Conservation (phyloP, 1,284 basidiomycete genomes). For the Apiotrichum akiyoshidainum region DNA sequence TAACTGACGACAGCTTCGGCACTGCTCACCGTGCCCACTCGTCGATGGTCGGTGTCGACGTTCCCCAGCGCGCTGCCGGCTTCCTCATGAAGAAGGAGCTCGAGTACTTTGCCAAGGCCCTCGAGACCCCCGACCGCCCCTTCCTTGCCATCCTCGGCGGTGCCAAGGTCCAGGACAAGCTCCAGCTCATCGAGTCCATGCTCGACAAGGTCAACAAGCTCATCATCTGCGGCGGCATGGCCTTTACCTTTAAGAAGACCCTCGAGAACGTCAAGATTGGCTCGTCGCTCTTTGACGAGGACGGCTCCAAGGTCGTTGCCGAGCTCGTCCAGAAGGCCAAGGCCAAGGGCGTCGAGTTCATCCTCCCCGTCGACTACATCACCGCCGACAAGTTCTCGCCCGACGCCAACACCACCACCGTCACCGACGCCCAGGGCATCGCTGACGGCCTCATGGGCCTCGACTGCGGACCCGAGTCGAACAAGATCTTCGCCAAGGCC, state of each 20-base stretch:
- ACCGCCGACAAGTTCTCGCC: slow-evolving; percentile 95
- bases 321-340: slow-evolving; percentile 88
- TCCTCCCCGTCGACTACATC: slow-evolving; percentile 93
- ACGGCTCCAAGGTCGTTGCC: slow-evolving; percentile 83
- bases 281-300: slow-evolving; percentile 87
- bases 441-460: slow-evolving; percentile 94
- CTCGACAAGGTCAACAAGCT: slow-evolving; percentile 96
- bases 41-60: slow-evolving; percentile 94
- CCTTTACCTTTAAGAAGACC: slow-evolving; percentile 98
- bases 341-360: slow-evolving; percentile 86
- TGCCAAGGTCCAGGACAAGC: slow-evolving; percentile 99
- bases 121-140: slow-evolving; percentile 89
- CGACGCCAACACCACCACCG: slow-evolving; percentile 75
- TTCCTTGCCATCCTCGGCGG: slow-evolving; percentile 98
- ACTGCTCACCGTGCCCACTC: slow-evolving; percentile 98
- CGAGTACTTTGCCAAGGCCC: slow-evolving; percentile 96
- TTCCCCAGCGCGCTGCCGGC: slow-evolving; percentile 89
- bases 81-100: slow-evolving; percentile 99
- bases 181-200: slow-evolving; percentile 98
- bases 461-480: slow-evolving; percentile 78
- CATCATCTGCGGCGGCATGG: slow-evolving; percentile 98
- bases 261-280: slow-evolving; percentile 86
- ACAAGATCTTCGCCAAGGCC: slow-evolving; percentile 71
- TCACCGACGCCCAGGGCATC: slow-evolving; percentile 81
- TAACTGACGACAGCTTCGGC: slow-evolving; percentile 62